Evolutionary conservation across 1,139 yeast species (phyloP).

Genomic region (Hanseniaspora uvarum): DNA sequence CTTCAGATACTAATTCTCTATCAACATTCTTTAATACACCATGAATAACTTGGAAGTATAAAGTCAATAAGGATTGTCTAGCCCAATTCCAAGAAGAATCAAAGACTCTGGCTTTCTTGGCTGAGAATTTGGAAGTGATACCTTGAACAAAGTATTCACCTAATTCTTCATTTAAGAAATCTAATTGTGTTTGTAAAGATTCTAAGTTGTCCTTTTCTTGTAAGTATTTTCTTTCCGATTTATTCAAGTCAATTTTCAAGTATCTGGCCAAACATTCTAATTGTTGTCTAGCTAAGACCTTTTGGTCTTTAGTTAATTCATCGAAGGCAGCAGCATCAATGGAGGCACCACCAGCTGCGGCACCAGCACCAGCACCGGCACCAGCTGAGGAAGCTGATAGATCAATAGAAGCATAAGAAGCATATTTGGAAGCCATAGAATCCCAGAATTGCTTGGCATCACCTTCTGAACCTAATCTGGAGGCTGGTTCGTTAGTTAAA

Average conservation of each 20-base stretch:
- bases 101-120: conserved; percentile 87
- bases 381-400: conserved; percentile 56
- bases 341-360: conserved; percentile 72
- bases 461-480: conserved; percentile 71
- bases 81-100: conserved; percentile 99
- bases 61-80: conserved; percentile 85
- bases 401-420: conserved; percentile 68
- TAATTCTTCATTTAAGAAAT: conserved; percentile 85
- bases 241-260: conserved; percentile 80
- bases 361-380: conserved; percentile 44
- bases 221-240: conserved; percentile 77
- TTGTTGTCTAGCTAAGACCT: conserved; percentile 84
- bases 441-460: conserved; percentile 90
- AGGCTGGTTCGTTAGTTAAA: conserved; percentile 79
- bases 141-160: conserved; percentile 93
- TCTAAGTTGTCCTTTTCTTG: conserved; percentile 82
- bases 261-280: conserved; percentile 90
- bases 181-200: conserved; percentile 78
- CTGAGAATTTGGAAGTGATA: conserved; percentile 78
- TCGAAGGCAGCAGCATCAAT: conserved; percentile 95
- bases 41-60: conserved; percentile 91
- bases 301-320: conserved; percentile 83
- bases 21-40: conserved; percentile 81
- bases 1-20: conserved; percentile 90
- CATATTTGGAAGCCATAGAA: conserved; percentile 71